Conservation (phyloP, 1,284 basidiomycete genomes). For the Vanrija sp. region DNA sequence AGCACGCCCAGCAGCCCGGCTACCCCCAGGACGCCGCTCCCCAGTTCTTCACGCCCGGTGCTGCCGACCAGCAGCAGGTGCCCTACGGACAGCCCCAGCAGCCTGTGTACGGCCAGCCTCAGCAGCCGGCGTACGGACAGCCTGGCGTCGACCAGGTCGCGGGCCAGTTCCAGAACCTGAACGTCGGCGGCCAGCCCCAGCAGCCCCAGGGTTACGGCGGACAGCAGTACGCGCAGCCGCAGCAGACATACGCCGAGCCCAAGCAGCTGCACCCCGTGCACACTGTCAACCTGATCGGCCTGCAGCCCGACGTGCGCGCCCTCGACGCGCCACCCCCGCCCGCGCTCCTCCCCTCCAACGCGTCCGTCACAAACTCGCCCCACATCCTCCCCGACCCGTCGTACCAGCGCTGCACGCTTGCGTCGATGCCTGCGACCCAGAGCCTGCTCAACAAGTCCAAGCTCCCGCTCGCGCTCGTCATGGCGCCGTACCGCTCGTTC, state of each 20-base stretch:
- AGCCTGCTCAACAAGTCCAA: slow-evolving; percentile 89
- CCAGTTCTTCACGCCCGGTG: slow-evolving; percentile 85
- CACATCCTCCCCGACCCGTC: slow-evolving; percentile 80
- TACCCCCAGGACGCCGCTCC: slow-evolving; percentile 40
- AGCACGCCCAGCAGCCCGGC: slow-evolving; percentile 49
- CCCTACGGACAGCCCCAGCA: slow-evolving; percentile 19
- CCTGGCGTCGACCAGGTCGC: slow-evolving; percentile 61
- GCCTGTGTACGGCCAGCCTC: slow-evolving; percentile 42
- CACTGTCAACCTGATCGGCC: slow-evolving; percentile 82
- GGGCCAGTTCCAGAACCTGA: slow-evolving; percentile 85
- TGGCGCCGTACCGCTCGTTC: slow-evolving; percentile 86
- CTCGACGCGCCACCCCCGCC: slow-evolving; percentile 78
- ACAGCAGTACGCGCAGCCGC: slow-evolving; percentile 6
- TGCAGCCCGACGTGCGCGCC: slow-evolving; percentile 83
- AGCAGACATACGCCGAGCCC: slow-evolving; percentile 16
- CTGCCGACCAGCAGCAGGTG: slow-evolving; percentile 51
- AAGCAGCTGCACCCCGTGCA: slow-evolving; percentile 57
- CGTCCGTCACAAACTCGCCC: slow-evolving; percentile 75
- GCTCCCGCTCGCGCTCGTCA: slow-evolving; percentile 82
- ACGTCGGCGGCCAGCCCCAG: slow-evolving; percentile 61
- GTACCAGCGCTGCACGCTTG: slow-evolving; percentile 89
- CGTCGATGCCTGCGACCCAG: slow-evolving; percentile 88
- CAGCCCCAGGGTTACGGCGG: slow-evolving; percentile 13
- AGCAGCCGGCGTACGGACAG: slow-evolving; percentile 53
- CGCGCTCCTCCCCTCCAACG: slow-evolving; percentile 76